A percentile compares a stretch with the other conserved stretches of the same genome.
These are phyloP conservation scores for Isatis lusitanica DNA, from an alignment of 441 rosid genomes.

Conservation along the genomic window DNA sequence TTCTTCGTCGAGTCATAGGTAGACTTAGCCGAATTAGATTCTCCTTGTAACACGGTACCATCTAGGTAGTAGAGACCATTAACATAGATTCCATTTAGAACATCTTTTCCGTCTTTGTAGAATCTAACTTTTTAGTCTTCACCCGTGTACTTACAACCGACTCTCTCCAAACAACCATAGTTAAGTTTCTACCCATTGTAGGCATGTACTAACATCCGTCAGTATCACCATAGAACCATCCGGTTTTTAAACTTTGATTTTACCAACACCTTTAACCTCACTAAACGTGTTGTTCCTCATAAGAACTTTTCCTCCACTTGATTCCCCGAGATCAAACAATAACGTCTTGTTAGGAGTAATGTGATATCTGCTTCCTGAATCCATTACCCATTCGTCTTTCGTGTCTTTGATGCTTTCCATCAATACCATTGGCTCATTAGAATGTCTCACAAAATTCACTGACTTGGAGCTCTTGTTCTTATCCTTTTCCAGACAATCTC, in stretches of 20 bases:
- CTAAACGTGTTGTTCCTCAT: background rate
- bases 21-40: background rate
- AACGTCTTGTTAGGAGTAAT: background rate
- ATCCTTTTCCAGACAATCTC: background rate
- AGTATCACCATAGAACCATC: background rate
- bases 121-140: background rate
- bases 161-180: background rate
- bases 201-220: background rate
- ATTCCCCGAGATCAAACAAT: background rate
- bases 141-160: background rate
- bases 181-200: background rate
- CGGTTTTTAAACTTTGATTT: background rate
- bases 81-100: background rate
- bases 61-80: background rate
- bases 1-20: background rate
- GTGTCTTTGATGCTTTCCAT: background rate
- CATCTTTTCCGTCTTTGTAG: background rate
- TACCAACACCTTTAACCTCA: background rate
- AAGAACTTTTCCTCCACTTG: background rate
- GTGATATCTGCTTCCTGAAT: background rate
- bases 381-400: background rate
- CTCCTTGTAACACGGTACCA: background rate
- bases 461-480: background rate
- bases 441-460: background rate
- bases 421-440: rapidly evolving